These are phyloP conservation scores for Odonthalia washingtoniensis DNA, from an alignment of 31 red algal species.

Conservation along the genomic window DNA sequence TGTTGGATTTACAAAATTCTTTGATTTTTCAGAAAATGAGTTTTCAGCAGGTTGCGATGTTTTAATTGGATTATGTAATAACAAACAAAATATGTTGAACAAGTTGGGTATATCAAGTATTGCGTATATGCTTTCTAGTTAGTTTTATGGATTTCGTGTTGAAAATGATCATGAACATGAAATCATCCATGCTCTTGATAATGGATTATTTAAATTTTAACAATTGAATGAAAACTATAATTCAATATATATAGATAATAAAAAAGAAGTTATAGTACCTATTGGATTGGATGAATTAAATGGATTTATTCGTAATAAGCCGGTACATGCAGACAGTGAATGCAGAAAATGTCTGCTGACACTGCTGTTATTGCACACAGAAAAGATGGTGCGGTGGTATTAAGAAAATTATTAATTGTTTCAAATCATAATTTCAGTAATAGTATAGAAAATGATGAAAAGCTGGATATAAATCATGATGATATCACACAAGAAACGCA, in stretches of 20 bases:
- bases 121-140: conserved; percentile 42
- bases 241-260: no score
- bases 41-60: conserved; percentile 51
- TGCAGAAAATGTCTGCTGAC: conserved; percentile 61
- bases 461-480: no score
- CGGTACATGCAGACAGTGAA: conserved; percentile 25
- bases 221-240: background rate
- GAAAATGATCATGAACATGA: conserved; percentile 59
- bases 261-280: no score
- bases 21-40: conserved; percentile 80
- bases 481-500: no score
- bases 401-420: conserved; percentile 46
- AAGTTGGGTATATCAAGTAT: no score
- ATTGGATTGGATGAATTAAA: background rate
- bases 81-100: no score
- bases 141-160: conserved; percentile 67
- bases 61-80: no score
- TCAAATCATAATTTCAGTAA: conserved; percentile 31
- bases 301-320: conserved; percentile 1
- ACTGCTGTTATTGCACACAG: conserved; percentile 33
- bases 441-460: no score
- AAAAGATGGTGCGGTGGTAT: conserved; percentile 34
- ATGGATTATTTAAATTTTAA: conserved; percentile 39
- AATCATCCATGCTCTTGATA: conserved; percentile 59
- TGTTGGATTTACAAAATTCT: no score